These are phyloP conservation scores for Austroboletus olivaceoglutinosus DNA, from an alignment of 1,284 basidiomycete species.

Conservation along the genomic window DNA sequence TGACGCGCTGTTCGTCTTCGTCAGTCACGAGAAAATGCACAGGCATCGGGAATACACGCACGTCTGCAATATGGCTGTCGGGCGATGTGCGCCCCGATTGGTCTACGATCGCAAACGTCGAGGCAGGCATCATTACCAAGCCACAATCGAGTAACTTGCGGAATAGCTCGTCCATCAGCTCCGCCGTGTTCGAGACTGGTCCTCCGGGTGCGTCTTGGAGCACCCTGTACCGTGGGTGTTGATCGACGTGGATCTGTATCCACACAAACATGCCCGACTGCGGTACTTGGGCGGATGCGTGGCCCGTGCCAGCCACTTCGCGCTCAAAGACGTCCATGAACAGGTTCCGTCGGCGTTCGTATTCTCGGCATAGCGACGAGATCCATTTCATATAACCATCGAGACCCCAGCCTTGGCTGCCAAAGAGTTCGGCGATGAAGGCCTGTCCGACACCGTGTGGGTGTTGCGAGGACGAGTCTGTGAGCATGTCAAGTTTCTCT, in stretches of 20 bases:
- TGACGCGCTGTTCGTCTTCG: conserved; percentile 25
- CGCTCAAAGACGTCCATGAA: conserved; percentile 33
- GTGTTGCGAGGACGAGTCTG: conserved; percentile 34
- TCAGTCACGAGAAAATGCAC: not conserved
- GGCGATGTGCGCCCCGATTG: conserved; percentile 16
- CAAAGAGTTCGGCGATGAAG: conserved; percentile 32
- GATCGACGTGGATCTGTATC: conserved; percentile 34
- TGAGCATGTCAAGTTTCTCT: conserved; percentile 47
- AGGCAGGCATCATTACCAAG: conserved; percentile 36
- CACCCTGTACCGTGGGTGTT: conserved; percentile 27
- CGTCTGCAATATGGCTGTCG: conserved; percentile 27
- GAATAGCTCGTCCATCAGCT: conserved; percentile 36
- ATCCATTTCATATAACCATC: conserved; percentile 36
- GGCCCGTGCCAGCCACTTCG: conserved; percentile 19
- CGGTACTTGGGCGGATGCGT: conserved; percentile 27
- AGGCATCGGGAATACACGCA: conserved; percentile 11
- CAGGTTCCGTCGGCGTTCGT: conserved; percentile 32
- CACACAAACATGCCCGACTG: conserved; percentile 39
- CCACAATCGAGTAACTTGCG: conserved; percentile 29
- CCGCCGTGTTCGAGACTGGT: conserved; percentile 31
- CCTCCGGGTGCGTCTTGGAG: conserved; percentile 14
- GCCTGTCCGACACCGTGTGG: conserved; percentile 33
- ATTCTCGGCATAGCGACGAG: conserved; percentile 30
- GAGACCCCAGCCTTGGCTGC: conserved; percentile 27
- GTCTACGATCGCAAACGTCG: conserved; percentile 33